Evolutionary conservation across 257 asterid species (phyloP), one percentile per base, ranked within the genome.

Genomic region (Verbascum thapsus): DNA sequence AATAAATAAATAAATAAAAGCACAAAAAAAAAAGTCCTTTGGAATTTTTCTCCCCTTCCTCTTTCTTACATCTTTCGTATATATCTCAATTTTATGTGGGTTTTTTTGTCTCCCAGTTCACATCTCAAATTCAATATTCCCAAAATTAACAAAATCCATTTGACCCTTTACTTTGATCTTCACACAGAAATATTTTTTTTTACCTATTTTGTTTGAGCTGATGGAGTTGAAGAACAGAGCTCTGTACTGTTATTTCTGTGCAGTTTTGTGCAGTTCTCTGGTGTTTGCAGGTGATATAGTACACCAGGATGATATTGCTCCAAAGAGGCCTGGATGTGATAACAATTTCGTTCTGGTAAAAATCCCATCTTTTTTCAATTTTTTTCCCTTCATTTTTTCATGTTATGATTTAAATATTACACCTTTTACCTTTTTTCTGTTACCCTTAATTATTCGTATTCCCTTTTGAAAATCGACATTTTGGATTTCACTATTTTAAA

Each of bases 271-370:
- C 75, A 52, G 77, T 67, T 72, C 74, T 53, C 56, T 26, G 42
- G 95, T 82, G 11, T 75, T 71, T 74, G 96, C 85, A 10, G 95
- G 96, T 44, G 98, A 91, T 69, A 91, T 88, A 23, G 95, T 91
- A 67, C 98, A 88, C 75, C 90, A 76, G 44, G 98, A 88, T 76
- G 88, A 88, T 72, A 50, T 68, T 19, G 87, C 98, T 49, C 98
- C 98, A 1, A 81, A 70, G 70, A 76, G 85, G 51, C 94, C 95
- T 55, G 96, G 96, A 15, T 91, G 98, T 68, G 84, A 78, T 17
- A 91, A 91, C 74, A 81, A 88, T 73, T 91, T 88, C 76, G 98
- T 91, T 58, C 78, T 91, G 80, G 98, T 91, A 86, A 73, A 38
- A 63, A 35, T 55, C 53, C 63, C 1, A 20, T 52, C 52, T 56